Conservation (phyloP, 352 stramenopile genomes). For the Phytopythium chamaehyphon region DNA sequence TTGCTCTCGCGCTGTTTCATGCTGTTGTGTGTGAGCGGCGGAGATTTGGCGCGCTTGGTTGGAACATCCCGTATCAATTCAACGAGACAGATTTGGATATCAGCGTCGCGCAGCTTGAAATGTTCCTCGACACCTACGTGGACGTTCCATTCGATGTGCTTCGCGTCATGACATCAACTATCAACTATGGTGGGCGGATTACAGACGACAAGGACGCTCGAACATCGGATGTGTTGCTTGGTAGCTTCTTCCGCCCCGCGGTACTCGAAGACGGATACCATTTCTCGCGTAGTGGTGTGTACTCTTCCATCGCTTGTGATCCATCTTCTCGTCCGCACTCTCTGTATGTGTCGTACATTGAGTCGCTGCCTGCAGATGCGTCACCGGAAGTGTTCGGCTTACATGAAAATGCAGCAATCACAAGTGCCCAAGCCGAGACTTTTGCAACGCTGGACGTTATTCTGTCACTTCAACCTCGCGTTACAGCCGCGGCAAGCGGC, state of each 20-base stretch:
- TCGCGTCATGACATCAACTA: constrained; percentile 91
- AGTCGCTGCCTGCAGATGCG: constrained; percentile 87
- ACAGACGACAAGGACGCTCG: constrained; percentile 94
- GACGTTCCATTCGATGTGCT: constrained; percentile 87
- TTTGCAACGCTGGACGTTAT: constrained; percentile 88
- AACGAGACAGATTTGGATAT: constrained; percentile 96
- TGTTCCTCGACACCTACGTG: constrained; percentile 88
- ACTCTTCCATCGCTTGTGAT: constrained; percentile 81
- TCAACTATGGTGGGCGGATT: constrained; percentile 94
- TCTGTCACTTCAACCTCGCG: constrained; percentile 69
- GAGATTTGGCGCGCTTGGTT: constrained; percentile 93
- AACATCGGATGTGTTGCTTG: constrained; percentile 88
- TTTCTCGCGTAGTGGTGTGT: constrained; percentile 82
- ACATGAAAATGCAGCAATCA: constrained; percentile 94
- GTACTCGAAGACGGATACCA: constrained; percentile 76
- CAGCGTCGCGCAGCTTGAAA: constrained; percentile 74
- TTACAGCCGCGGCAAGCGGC: constrained; percentile 48
- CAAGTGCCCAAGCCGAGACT: constrained; percentile 87
- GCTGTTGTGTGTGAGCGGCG: constrained; percentile 92
- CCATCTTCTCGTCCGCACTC: constrained; percentile 46
- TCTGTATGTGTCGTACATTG: constrained; percentile 93
- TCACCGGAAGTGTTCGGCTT: constrained; percentile 92
- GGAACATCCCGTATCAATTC: constrained; percentile 98
- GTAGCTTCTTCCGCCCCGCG: constrained; percentile 84
- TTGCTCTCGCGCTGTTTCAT: constrained; percentile 91